phyloP scores from a whole-genome alignment of 2,329 filamentous ascomycete species.

The Zymoseptoria brevis region DNA sequence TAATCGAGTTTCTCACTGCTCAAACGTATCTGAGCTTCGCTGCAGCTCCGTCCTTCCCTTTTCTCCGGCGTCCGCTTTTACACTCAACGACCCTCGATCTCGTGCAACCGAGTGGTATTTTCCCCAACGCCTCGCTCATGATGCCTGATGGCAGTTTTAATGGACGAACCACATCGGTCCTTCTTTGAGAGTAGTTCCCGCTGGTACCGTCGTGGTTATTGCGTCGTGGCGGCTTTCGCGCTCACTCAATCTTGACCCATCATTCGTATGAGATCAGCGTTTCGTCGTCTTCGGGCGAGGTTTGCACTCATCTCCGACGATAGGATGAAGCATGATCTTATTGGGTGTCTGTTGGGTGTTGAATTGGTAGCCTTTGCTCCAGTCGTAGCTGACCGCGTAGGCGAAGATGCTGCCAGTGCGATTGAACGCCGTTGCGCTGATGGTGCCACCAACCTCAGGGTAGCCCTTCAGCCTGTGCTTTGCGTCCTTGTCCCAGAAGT shows the following conservation, averaged over 20 bases:
- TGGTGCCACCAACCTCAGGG: conserved; percentile 58
- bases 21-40: no score
- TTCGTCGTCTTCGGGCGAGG: conserved; percentile 36
- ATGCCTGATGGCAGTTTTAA: not conserved
- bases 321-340: conserved; percentile 45
- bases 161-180: not conserved
- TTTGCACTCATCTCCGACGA: conserved; percentile 44
- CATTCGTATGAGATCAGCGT: no score
- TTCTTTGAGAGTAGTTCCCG: not conserved
- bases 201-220: conserved; percentile 1
- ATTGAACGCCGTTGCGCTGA: conserved; percentile 88
- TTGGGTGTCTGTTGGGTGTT: conserved; percentile 59
- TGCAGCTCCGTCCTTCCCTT: not conserved
- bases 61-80: not conserved
- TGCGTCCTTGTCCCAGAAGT: conserved; percentile 74
- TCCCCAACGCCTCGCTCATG: conserved; percentile 1
- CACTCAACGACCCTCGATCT: not conserved
- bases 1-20: no score
- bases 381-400: conserved; percentile 84
- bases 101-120: not conserved
- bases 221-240: not conserved
- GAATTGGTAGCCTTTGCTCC: conserved; percentile 87
- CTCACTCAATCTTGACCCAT: not conserved
- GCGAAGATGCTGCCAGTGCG: conserved; percentile 58
- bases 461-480: conserved; percentile 58